Percentiles rank a stretch among this genome's conserved stretches.
Evolutionary conservation across 2,329 filamentous ascomycete species (phyloP).

Genomic region (Cordyceps cateniannulata): DNA sequence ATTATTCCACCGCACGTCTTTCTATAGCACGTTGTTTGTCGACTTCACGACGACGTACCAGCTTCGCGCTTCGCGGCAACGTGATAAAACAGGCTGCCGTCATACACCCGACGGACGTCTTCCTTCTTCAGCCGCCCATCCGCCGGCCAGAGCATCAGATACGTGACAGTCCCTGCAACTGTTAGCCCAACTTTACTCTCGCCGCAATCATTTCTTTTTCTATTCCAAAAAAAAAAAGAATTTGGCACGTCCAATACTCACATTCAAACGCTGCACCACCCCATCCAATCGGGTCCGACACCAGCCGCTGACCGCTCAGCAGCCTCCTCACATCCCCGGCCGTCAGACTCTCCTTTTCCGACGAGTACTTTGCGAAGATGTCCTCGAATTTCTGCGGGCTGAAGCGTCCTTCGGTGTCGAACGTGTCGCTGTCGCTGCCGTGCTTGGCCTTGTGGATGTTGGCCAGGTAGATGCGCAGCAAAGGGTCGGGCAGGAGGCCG

Average conservation of each 20-base stretch:
- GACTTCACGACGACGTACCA: too few relatives aligned
- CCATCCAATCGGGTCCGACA: conserved; percentile 36
- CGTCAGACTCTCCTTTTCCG: conserved; percentile 34
- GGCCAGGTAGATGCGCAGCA: conserved; percentile 30
- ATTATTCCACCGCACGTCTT: too few relatives aligned
- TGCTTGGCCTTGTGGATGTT: conserved; percentile 39
- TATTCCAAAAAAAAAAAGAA: too few relatives aligned
- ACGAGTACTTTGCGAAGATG: conserved; percentile 39
- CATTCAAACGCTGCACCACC: conserved; percentile 18
- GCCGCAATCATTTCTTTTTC: background rate
- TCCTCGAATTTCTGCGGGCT: conserved; percentile 44
- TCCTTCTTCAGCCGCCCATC: conserved; percentile 53
- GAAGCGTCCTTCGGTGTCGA: conserved; percentile 43
- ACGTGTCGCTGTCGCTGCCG: conserved; percentile 39
- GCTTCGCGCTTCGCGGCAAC: background rate
- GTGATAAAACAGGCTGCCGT: conserved; percentile 18
- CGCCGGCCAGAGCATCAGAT: conserved; percentile 44
- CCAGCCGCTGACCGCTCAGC: conserved; percentile 33
- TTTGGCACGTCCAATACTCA: conserved; percentile 11
- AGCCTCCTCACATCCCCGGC: conserved; percentile 28
- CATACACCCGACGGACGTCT: conserved; percentile 29
- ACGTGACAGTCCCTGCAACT: conserved; percentile 27
- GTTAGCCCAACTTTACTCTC: background rate
- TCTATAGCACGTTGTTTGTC: too few relatives aligned
- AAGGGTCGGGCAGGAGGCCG: conserved; percentile 30